Base-by-base conservation (phyloP, 352 stramenopile species). In the Pythium vanterpoolii region DNA sequence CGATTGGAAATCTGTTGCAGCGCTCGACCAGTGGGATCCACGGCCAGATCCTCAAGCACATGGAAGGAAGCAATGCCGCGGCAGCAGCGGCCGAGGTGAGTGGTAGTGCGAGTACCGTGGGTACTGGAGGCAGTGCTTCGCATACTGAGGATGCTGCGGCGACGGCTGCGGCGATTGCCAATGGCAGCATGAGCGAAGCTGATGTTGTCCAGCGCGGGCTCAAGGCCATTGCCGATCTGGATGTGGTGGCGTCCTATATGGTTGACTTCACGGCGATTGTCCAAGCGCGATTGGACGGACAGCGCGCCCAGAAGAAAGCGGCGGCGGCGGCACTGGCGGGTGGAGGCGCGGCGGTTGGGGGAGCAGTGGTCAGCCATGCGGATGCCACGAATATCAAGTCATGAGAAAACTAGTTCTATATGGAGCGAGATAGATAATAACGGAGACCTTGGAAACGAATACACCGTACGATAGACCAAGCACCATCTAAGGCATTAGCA, bases 221-320 rank as follows among this genome's bases (percentile, higher is more conserved):
- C 33, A 86, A 89, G n/a, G 85, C 93, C 40, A 89, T 96, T 68
- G 68, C 80, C 7, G 82, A 97, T 50, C 74, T 98, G 10, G 92
- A 98, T 47, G 86, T 97, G 13, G 93, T 98, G 23, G 90, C 87
- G 1, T 83, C 89, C 11, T 98, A 98, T 67, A 97, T 98, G 86
- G 76, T 84, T 23, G 93, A 98, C 68, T 98, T 98, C 54, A 90
- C 80, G 0, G 80, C 77, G 2, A 93, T 93, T 43, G 81, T 92
- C 2, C 83, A 93, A 28, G 72, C 74, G 1, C 72, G 85, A 8
- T 73, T 90, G 26, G 85, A 95, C 49, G 73, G 72, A 0, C 81
- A 95, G 57, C 66, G 81, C 27, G 76, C 85, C 0, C 77, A 90
- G 49, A 90, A 89, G 67, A 90, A 90, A 34, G 74, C 77, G 31